phyloP scores from a whole-genome alignment of 2,329 filamentous ascomycete genomes.

The Alternaria sp. region DNA sequence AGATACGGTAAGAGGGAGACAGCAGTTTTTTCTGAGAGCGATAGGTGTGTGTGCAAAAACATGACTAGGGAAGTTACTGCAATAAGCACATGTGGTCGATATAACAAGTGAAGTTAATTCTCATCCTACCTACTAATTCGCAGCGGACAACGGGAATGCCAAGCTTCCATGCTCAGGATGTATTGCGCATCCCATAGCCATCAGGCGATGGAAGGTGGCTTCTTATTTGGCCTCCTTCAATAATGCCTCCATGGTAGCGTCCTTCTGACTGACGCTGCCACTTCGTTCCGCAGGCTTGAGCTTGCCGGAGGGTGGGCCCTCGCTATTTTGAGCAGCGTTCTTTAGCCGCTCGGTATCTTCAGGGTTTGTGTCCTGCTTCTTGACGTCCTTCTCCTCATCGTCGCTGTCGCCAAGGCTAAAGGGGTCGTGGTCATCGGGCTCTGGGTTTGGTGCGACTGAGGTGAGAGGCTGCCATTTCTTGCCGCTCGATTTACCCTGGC shows the following conservation, averaged over 20 bases:
- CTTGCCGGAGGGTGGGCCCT: constrained; percentile 30
- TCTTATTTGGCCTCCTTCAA: constrained; percentile 47
- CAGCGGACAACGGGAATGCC: background rate
- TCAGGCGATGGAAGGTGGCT: background rate
- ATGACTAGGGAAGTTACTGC: background rate
- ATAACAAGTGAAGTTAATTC: background rate
- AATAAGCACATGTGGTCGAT: background rate
- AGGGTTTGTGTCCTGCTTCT: constrained; percentile 66
- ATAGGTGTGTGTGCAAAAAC: background rate
- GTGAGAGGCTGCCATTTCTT: constrained; percentile 99
- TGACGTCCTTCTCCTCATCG: constrained; percentile 74
- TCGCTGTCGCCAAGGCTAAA: constrained; percentile 97
- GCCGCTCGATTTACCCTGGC: constrained; percentile 60
- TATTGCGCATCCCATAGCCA: background rate
- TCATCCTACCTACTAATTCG: background rate
- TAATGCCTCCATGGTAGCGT: constrained; percentile 56
- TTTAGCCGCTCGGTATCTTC: constrained; percentile 61
- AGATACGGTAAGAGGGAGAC: too few relatives aligned
- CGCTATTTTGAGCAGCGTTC: constrained; percentile 52
- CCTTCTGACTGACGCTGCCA: constrained; percentile 52
- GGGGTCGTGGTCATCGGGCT: constrained; percentile 84
- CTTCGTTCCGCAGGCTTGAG: constrained; percentile 50
- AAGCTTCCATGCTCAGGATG: background rate
- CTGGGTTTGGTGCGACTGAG: constrained; percentile 80
- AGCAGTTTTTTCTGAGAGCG: background rate